Percentiles rank a stretch among this genome's conserved stretches.
Conservation (phyloP, 345 rosid species). For the Pistacia integerrima region DNA sequence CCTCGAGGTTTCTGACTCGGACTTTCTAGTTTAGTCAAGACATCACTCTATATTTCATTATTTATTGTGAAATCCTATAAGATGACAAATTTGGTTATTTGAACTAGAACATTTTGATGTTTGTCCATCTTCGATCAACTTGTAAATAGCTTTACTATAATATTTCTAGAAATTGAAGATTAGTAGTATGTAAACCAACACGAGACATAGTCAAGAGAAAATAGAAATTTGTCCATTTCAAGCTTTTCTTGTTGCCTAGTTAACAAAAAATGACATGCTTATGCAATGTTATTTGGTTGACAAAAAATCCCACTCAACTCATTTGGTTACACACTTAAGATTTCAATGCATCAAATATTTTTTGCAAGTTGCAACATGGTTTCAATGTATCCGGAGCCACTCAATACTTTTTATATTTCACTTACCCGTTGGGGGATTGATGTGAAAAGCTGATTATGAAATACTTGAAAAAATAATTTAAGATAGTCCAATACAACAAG, state of each 20-base stretch:
- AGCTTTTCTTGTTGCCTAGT: not conserved
- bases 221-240: not conserved
- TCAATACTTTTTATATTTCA: too few species aligned
- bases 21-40: slow-evolving; percentile 46
- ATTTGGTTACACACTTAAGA: too few species aligned
- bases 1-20: slow-evolving; percentile 71
- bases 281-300: not conserved
- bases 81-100: not conserved
- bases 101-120: slow-evolving; percentile 10
- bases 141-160: not conserved
- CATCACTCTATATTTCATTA: slow-evolving; percentile 5
- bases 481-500: too few species aligned
- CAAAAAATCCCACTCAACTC: too few species aligned
- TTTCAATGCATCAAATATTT: too few species aligned
- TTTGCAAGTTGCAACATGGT: too few species aligned
- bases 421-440: too few species aligned
- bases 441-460: too few species aligned
- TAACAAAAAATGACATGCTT: not conserved
- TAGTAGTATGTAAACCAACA: not conserved
- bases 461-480: too few species aligned
- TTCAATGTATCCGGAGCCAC: too few species aligned
- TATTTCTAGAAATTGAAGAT: not conserved
- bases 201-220: not conserved
- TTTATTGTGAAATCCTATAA: not conserved
- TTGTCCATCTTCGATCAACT: slow-evolving; percentile 1